Conservation (phyloP, 129 eudicot species). For the Artemisia argyi region DNA sequence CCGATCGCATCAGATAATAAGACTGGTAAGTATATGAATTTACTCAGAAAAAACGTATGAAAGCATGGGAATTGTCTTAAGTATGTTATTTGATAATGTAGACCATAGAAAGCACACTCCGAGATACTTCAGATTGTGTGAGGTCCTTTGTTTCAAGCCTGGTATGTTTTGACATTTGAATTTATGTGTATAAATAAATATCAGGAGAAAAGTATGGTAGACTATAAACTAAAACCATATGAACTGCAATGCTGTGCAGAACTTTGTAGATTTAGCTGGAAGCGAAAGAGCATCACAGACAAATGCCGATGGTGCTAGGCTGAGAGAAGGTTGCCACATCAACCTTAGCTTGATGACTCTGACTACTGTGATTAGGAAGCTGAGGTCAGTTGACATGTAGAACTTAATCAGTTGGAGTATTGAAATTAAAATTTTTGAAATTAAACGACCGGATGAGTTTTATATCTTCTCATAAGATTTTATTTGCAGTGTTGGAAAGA, state of each 20-base stretch:
- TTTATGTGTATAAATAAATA: background rate
- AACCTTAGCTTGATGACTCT: conserved; percentile 95
- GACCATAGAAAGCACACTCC: conserved; percentile 97
- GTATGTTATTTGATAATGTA: conserved; percentile 33
- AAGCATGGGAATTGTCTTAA: conserved; percentile 4
- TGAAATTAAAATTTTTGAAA: background rate
- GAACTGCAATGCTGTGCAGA: conserved; percentile 47
- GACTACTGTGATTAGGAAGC: conserved; percentile 89
- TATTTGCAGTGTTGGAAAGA: conserved; percentile 75
- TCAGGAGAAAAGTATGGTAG: background rate
- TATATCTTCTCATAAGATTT: conserved; percentile 4
- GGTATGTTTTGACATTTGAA: conserved; percentile 41
- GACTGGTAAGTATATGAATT: conserved; percentile 57
- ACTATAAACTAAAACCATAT: background rate
- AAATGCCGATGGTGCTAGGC: conserved; percentile 82
- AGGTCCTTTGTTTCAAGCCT: conserved; percentile 91
- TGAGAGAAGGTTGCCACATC: conserved; percentile 94
- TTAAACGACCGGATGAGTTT: background rate
- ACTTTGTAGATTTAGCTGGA: conserved; percentile 95
- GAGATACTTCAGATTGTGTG: conserved; percentile 86
- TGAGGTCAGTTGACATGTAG: conserved; percentile 49
- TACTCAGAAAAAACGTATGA: background rate
- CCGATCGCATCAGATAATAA: conserved; percentile 95
- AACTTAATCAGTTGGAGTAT: background rate
- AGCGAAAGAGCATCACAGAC: conserved; percentile 97